Evolutionary conservation across 2,329 filamentous ascomycete genomes (phyloP), one percentile per base, ranked within the genome.

Genomic region (Pestalotiopsis sp.): DNA sequence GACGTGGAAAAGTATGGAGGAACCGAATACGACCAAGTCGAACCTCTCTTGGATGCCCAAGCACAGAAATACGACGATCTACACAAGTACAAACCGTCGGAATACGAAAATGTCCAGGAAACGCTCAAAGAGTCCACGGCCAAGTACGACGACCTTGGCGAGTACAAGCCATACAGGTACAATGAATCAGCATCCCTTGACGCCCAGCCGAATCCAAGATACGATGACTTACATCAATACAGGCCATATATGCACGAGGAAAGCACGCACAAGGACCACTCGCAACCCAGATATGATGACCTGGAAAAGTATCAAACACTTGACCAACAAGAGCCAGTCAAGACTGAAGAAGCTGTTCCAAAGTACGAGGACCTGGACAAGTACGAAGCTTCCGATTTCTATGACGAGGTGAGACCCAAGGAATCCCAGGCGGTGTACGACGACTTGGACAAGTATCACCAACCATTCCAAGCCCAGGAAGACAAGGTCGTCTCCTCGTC

Each of bases 351-450:
- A 58, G 66, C 76, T 11, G 67, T 77, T n/a, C 71, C 75, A 39
- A 74, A 79, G 66, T 82, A 84, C 67, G 76, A 83, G 2, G 84
- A 87, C 62, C 73, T 86, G 60, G 71, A 79, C 67, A 75, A 80
- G 52, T 84, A 84, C 68, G 77, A 75, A 1, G 78, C 81, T 3
- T 75, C 36, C 7, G 59, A 38, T 2, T 73, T 80, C 61, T 60
- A 80, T 63, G 75, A 80, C 12, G 75, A 79, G 25, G 72, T 74
- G 4, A 71, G 73, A 0, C 68, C 69, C 9, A 70, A 79, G 25
- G 73, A 80, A 59, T 66, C 76, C 11, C 67, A 77, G 20, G 71
- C 75, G 36, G 73, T 79, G 65, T 82, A 84, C 67, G 76, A 83
- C 2, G 84, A 87, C 62, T 73, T 86, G 60, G 71, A 79, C 67